Percentiles rank a stretch among this genome's conserved stretches.
phyloP scores from a whole-genome alignment of 1,284 basidiomycete species.

The Lentinula novae-zelandiae region DNA sequence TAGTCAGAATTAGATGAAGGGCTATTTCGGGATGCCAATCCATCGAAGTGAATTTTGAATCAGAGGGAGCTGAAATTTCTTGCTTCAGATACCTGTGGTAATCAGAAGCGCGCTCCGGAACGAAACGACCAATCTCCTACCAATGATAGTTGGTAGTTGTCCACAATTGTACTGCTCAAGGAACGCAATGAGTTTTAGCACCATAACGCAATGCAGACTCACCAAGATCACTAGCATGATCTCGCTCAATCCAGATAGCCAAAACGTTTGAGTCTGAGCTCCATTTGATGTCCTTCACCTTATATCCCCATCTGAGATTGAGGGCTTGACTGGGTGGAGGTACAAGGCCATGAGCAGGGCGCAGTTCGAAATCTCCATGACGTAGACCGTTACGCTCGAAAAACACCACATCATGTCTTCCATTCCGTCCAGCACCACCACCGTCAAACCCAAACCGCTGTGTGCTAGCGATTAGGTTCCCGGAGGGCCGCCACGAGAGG shows the following conservation, averaged over 20 bases:
- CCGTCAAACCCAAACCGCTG: conserved; percentile 80
- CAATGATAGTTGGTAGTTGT: conserved; percentile 95
- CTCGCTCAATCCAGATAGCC: conserved; percentile 79
- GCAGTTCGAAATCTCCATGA: conserved; percentile 84
- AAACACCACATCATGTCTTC: conserved; percentile 87
- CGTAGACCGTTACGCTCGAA: conserved; percentile 94
- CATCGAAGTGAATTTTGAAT: conserved; percentile 62
- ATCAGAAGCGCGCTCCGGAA: conserved; percentile 9
- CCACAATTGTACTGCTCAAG: conserved; percentile 83
- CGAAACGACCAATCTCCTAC: conserved; percentile 34
- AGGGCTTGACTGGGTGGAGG: conserved; percentile 21
- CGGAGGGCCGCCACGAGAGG: conserved; percentile 87
- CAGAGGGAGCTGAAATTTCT: conserved; percentile 56
- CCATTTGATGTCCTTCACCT: conserved; percentile 80
- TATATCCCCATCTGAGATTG: conserved; percentile 53
- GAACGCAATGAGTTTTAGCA: neutral
- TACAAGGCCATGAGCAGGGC: conserved; percentile 29
- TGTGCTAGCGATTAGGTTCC: conserved; percentile 80
- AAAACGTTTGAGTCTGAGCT: conserved; percentile 87
- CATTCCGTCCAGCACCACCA: conserved; percentile 63
- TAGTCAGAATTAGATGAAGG: conserved; percentile 67
- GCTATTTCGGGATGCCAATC: conserved; percentile 88
- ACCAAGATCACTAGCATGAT: conserved; percentile 63
- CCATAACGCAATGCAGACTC: conserved; percentile 13
- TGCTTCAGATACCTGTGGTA: conserved; percentile 83